Evolutionary conservation across 805 yeast species (phyloP).

Genomic region (Maudiozyma pseudohumilis): DNA sequence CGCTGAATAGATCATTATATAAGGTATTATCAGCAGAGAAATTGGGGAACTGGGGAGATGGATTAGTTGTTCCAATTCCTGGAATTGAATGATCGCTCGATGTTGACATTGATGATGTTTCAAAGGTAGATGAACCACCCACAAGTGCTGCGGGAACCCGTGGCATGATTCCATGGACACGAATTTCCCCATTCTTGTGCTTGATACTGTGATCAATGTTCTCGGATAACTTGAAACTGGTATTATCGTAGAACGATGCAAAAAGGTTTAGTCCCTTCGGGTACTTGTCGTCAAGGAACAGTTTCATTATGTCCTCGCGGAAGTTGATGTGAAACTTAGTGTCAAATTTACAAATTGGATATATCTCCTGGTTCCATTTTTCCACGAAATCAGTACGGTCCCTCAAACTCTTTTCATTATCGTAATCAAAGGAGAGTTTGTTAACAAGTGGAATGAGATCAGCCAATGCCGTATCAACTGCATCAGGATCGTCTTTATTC

Average conservation of each 20-base stretch:
- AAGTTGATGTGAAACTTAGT: conserved; percentile 9
- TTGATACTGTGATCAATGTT: conserved; percentile 8
- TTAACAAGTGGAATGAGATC: conserved; percentile 4
- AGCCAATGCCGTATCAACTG: conserved; percentile 4
- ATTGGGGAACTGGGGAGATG: background rate
- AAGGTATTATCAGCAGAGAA: conserved; percentile 1
- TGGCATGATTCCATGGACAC: no score
- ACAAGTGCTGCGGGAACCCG: background rate
- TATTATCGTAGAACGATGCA: conserved; percentile 20
- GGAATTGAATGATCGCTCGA: background rate
- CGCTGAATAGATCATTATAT: conserved; percentile 1
- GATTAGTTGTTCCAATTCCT: background rate
- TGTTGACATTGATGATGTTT: background rate
- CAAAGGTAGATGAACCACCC: background rate
- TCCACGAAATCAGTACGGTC: conserved; percentile 4
- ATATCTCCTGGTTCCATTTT: conserved; percentile 13
- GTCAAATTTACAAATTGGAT: conserved; percentile 13
- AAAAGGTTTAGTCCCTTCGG: conserved; percentile 14
- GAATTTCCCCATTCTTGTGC: background rate
- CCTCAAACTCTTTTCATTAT: background rate
- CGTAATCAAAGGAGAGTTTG: conserved; percentile 1
- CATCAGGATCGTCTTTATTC: conserved; percentile 2
- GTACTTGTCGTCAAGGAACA: conserved; percentile 11
- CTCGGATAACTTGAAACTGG: conserved; percentile 12
- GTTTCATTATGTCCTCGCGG: conserved; percentile 10